A percentile compares a stretch with the other conserved stretches of the same genome.
These are phyloP conservation scores for Aspergillus brunneoviolaceus DNA, from an alignment of 2,329 filamentous ascomycete genomes.

Conservation along the genomic window DNA sequence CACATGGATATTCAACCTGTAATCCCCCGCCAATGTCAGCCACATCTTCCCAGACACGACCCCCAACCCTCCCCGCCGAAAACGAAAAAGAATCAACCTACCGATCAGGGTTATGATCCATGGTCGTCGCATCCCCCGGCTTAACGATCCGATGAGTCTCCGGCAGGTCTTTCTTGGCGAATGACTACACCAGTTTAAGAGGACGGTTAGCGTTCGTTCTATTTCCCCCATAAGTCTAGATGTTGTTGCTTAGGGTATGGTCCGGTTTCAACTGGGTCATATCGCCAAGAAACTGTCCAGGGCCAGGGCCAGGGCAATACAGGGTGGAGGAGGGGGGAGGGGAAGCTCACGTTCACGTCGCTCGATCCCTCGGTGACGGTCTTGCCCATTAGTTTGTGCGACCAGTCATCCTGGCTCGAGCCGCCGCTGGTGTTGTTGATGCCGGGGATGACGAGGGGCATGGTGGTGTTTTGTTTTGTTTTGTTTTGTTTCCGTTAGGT, in stretches of 20 bases:
- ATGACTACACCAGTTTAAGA: slow-evolving; percentile 31
- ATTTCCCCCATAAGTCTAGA: neutral
- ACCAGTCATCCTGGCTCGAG: slow-evolving; percentile 42
- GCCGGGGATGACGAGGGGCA: slow-evolving; percentile 51
- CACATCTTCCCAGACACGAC: neutral
- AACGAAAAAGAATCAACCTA: slow-evolving; percentile 24
- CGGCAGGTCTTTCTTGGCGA: slow-evolving; percentile 49
- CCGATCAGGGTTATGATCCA: slow-evolving; percentile 46
- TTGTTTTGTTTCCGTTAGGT: neutral
- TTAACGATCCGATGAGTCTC: slow-evolving; percentile 45
- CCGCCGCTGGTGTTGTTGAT: slow-evolving; percentile 36
- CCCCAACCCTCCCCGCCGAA: too few relatives aligned
- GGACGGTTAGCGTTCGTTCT: neutral
- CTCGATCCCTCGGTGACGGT: slow-evolving; percentile 40
- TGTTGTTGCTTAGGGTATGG: too few relatives aligned
- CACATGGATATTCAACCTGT: slow-evolving; percentile 47
- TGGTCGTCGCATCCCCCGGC: slow-evolving; percentile 38
- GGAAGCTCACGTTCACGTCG: slow-evolving; percentile 35
- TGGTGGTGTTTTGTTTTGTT: slow-evolving; percentile 20
- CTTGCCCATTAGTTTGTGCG: slow-evolving; percentile 48
- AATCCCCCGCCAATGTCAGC: neutral
- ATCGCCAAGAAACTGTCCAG: too few relatives aligned
- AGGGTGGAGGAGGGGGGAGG: neutral
- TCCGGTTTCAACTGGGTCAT: too few relatives aligned
- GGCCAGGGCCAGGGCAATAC: too few relatives aligned